A percentile compares a stretch with the other conserved stretches of the same genome.
These are phyloP conservation scores for Phytomonas francai DNA, from an alignment of 208 protist species.

Conservation along the genomic window DNA sequence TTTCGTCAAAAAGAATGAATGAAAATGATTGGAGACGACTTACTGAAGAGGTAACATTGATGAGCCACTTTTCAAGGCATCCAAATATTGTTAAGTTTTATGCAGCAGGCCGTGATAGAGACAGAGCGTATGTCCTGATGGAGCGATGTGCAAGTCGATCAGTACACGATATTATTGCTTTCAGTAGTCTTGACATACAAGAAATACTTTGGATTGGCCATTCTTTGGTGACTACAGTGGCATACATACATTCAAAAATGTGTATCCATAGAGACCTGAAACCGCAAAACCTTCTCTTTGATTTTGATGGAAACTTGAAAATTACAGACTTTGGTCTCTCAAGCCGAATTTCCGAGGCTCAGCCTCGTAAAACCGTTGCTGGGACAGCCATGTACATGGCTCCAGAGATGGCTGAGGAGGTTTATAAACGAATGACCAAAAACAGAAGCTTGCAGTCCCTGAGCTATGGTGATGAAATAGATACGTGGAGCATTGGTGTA, in stretches of 20 bases:
- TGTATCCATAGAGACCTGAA: conserved; percentile 90
- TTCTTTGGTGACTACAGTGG: conserved; percentile 72
- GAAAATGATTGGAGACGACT: conserved; percentile 76
- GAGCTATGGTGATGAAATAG: conserved; percentile 81
- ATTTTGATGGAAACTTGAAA: conserved; percentile 84
- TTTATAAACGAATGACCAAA: conserved; percentile 74
- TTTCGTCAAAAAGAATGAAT: conserved; percentile 76
- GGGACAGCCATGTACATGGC: conserved; percentile 90
- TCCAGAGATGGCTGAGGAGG: conserved; percentile 78
- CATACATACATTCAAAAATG: conserved; percentile 78
- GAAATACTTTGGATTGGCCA: conserved; percentile 86
- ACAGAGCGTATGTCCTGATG: conserved; percentile 83
- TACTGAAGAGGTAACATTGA: conserved; percentile 77
- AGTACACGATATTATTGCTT: conserved; percentile 72
- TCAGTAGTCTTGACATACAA: conserved; percentile 36
- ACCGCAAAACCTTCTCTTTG: conserved; percentile 88
- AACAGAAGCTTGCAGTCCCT: conserved; percentile 35
- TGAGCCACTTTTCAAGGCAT: conserved; percentile 82
- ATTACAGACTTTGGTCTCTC: conserved; percentile 90
- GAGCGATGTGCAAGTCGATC: conserved; percentile 70
- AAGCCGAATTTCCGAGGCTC: conserved; percentile 62
- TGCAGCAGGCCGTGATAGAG: conserved; percentile 54
- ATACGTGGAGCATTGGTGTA: conserved; percentile 87
- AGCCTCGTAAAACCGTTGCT: conserved; percentile 82
- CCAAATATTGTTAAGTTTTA: conserved; percentile 84